A percentile compares a stretch with the other conserved stretches of the same genome.
phyloP scores from a whole-genome alignment of 805 yeast species.

The Monosporozyma yasuniensis region DNA sequence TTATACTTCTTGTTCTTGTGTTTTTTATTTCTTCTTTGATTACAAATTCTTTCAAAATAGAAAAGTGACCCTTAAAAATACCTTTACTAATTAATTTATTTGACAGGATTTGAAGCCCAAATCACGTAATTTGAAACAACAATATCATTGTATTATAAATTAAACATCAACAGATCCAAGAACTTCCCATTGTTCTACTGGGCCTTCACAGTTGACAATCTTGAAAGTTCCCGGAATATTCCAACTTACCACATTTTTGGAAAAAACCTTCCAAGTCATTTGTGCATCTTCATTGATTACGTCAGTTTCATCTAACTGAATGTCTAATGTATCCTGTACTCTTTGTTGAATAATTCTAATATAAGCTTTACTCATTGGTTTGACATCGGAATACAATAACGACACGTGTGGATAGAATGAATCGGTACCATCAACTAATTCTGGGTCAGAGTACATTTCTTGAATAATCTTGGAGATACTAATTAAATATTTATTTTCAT shows the following conservation, averaged over 20 bases:
- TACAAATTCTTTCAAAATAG: too few species aligned
- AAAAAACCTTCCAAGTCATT: conserved; percentile 16
- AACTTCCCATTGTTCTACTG: conserved; percentile 57
- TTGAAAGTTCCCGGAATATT: conserved; percentile 54
- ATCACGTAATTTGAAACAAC: neutral
- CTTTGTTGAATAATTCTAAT: conserved; percentile 55
- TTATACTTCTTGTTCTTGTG: neutral
- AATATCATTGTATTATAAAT: neutral
- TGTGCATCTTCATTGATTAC: conserved; percentile 13
- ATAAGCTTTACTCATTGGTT: conserved; percentile 60
- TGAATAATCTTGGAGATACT: conserved; percentile 41
- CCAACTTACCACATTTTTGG: conserved; percentile 38
- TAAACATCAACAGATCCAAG: conserved; percentile 41
- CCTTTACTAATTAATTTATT: too few species aligned
- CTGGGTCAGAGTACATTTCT: conserved; percentile 35
- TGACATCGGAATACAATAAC: conserved; percentile 53
- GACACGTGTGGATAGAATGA: conserved; percentile 64
- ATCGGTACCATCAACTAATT: conserved; percentile 31
- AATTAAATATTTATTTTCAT: conserved; percentile 21
- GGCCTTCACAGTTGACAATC: conserved; percentile 64
- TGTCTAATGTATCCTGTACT: conserved; percentile 54
- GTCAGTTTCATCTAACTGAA: conserved; percentile 20
- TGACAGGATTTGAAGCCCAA: neutral
- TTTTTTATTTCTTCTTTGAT: neutral
- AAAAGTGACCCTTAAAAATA: neutral